Evolutionary conservation across 225 moss, liverwort and hornwort species (phyloP), one percentile per base, ranked within the genome.

Genomic region (Bryoerythrophyllum caledonicum): DNA sequence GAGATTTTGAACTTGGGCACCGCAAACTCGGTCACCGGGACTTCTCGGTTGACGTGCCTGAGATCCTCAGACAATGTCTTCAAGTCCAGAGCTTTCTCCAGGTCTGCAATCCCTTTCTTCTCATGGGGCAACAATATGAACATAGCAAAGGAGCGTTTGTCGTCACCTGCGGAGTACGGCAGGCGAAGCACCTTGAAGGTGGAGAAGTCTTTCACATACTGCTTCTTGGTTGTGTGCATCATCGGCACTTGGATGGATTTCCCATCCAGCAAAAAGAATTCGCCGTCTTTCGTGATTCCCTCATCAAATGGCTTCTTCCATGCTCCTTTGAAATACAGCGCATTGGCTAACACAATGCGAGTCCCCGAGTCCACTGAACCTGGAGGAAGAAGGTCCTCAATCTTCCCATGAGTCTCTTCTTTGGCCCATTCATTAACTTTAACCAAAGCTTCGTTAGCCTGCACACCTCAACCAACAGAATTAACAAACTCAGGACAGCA

Each of bases 281-380:
- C 92, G 12, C 81, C 90, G 11, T 91, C 92, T 66, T 83, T 80
- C 5, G 94, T 92, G 34, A 60, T 76, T 74, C 75, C 72, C 61
- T 85, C 81, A 12, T 89, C 89, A 19, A 96, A 96, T 43, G 91
- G 94, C 70, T 86, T 89, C 75, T 86, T 87, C 96, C 96, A 96
- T 38, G 89, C 86, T 13, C 96, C 96, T 70, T 94, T 96, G 74
- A 96, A 96, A 74, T 94, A 96, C 4, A 96, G 76, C 25, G 94
- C 93, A 63, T 96, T 96, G 10, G 88, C 94, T 46, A 96, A 80
- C 54, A 96, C 79, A 23, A 96, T 28, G 30, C 92, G 86, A 5
- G 94, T 96, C 63, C 67, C 63, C 8, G 40, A 43, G 24, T 92
- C 86, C 37, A 94, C 86, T 14, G 87, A 79, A 38, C 87, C 92